Evolutionary conservation across 305 asterid species (phyloP).

Genomic region (Ajuga reptans): DNA sequence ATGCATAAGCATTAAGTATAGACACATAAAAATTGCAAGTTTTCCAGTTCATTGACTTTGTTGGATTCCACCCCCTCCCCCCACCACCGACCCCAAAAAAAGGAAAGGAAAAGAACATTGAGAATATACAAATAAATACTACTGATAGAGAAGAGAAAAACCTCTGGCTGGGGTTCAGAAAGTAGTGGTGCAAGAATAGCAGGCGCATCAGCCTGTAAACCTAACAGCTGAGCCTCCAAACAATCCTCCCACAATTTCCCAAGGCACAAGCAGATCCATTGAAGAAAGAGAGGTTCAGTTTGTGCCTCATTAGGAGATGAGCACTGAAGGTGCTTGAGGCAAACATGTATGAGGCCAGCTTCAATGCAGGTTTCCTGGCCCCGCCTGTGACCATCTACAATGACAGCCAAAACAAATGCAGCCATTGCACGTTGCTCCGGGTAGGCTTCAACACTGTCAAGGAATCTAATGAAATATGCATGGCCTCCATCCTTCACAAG

Average conservation of each 20-base stretch:
- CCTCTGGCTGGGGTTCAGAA: conserved; percentile 97
- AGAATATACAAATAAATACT: neutral
- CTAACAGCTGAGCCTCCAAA: conserved; percentile 72
- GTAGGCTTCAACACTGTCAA: conserved; percentile 86
- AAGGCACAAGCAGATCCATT: conserved; percentile 94
- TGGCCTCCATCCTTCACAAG: conserved; percentile 98
- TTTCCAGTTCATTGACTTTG: neutral
- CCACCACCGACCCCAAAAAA: neutral
- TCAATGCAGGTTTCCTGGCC: conserved; percentile 94
- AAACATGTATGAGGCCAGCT: conserved; percentile 62
- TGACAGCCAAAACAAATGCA: conserved; percentile 96
- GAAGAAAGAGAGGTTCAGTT: conserved; percentile 86
- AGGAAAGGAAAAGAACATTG: neutral
- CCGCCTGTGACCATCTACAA: conserved; percentile 87
- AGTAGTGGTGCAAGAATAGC: conserved; percentile 71
- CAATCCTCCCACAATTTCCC: conserved; percentile 98
- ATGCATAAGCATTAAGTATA: neutral
- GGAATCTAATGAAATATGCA: conserved; percentile 76
- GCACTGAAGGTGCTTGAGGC: conserved; percentile 84
- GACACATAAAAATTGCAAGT: neutral
- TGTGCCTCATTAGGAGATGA: conserved; percentile 72
- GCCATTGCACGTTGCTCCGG: conserved; percentile 99
- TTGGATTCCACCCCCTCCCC: neutral
- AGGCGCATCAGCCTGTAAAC: conserved; percentile 82
- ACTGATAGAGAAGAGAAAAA: conserved; percentile 23